Conservation (phyloP, 2,329 filamentous ascomycete genomes). For the Cytospora piceicola region DNA sequence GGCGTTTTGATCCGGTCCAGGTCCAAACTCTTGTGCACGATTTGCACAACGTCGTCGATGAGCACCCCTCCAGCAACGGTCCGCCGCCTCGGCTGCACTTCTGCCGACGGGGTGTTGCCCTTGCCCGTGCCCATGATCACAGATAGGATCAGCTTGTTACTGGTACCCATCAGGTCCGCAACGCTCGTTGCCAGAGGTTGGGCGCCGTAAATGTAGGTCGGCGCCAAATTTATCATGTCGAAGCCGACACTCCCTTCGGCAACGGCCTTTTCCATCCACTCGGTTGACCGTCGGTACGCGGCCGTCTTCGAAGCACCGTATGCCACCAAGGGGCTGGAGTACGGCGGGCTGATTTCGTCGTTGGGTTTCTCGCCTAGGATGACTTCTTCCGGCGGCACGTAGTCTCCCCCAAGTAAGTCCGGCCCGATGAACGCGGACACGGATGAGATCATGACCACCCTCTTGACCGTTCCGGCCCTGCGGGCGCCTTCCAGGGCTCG, state of each 20-base stretch:
- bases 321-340: slow-evolving; percentile 10
- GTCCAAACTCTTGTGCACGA: slow-evolving; percentile 26
- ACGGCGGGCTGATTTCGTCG: slow-evolving; percentile 26
- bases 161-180: slow-evolving; percentile 22
- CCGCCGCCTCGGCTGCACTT: slow-evolving; percentile 4
- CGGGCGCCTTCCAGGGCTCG: slow-evolving; percentile 30
- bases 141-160: slow-evolving; percentile 24
- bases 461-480: slow-evolving; percentile 30
- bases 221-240: slow-evolving; percentile 30
- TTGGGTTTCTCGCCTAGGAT: slow-evolving; percentile 17
- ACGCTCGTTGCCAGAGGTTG: slow-evolving; percentile 25
- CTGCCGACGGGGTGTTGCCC: neutral
- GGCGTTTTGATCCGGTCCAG: slow-evolving; percentile 24
- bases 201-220: slow-evolving; percentile 22
- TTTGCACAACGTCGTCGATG: slow-evolving; percentile 22
- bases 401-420: slow-evolving; percentile 10
- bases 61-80: neutral
- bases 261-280: slow-evolving; percentile 29
- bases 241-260: slow-evolving; percentile 25
- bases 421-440: slow-evolving; percentile 18
- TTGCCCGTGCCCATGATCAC: slow-evolving; percentile 14
- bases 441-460: slow-evolving; percentile 32
- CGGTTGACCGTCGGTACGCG: slow-evolving; percentile 18
- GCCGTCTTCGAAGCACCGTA: slow-evolving; percentile 32
- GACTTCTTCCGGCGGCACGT: slow-evolving; percentile 21